Evolutionary conservation across 495 filamentous ascomycete species (phyloP).

Genomic region (Aspergillus hancockii): DNA sequence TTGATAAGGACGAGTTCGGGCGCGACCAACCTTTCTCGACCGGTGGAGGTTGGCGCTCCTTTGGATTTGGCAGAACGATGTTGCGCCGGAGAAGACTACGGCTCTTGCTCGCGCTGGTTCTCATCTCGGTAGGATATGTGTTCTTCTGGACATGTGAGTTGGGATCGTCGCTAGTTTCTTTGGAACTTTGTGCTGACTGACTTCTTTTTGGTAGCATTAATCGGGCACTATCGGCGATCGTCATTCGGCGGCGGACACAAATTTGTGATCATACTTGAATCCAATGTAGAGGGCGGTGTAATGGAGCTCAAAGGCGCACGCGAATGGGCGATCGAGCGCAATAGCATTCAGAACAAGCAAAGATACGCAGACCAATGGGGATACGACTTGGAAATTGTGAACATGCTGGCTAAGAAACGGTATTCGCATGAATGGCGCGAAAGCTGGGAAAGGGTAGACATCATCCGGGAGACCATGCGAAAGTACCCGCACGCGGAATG

Average conservation of each 20-base stretch:
- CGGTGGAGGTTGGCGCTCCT: conserved; percentile 26
- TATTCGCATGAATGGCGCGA: conserved; percentile 99
- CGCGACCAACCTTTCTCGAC: conserved; percentile 38
- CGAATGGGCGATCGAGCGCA: conserved; percentile 97
- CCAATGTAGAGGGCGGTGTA: conserved; percentile 93
- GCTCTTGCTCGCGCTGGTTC: conserved; percentile 53
- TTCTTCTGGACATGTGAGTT: conserved; percentile 58
- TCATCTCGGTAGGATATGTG: conserved; percentile 64
- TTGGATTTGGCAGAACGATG: conserved; percentile 39
- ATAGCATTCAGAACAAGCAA: conserved; percentile 93
- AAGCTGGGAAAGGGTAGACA: conserved; percentile 98
- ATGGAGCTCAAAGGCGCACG: conserved; percentile 99
- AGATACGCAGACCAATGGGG: conserved; percentile 87
- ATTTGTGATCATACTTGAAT: conserved; percentile 89
- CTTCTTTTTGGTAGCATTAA: conserved; percentile 25
- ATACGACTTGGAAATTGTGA: conserved; percentile 92
- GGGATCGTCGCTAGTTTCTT: conserved; percentile 35
- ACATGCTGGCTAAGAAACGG: conserved; percentile 97
- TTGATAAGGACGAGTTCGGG: conserved; percentile 77
- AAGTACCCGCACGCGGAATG: conserved; percentile 97
- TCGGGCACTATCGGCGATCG: conserved; percentile 55
- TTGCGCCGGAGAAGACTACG: conserved; percentile 60
- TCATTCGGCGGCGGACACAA: conserved; percentile 81
- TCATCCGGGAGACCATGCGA: conserved; percentile 84
- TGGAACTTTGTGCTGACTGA: background rate